These are phyloP conservation scores for Rhodamnia argentea DNA, from an alignment of 345 rosid species.

Conservation along the genomic window DNA sequence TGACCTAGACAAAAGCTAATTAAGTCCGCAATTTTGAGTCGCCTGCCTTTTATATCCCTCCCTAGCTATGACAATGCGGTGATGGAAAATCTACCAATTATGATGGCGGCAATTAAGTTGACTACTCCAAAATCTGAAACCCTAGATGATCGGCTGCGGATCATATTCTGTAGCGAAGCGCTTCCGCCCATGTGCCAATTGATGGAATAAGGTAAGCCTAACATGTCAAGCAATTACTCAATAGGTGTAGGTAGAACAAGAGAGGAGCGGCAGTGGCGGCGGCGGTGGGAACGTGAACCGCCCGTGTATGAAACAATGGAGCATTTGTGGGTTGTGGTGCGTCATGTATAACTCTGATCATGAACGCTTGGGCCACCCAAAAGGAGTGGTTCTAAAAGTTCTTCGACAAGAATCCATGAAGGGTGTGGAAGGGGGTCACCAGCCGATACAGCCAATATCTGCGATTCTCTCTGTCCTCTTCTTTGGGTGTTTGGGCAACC, in stretches of 20 bases:
- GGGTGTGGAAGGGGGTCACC: neutral
- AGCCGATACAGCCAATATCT: neutral
- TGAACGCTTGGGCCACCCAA: neutral
- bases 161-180: neutral
- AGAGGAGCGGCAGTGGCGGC: neutral
- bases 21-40: neutral
- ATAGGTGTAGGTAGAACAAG: neutral
- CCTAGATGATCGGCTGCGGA: too few relatives aligned
- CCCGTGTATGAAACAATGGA: neutral
- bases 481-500: neutral
- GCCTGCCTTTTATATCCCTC: neutral
- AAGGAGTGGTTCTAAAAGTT: neutral
- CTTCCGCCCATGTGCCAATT: neutral
- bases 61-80: neutral
- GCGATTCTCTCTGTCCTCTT: neutral
- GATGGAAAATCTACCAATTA: neutral
- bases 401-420: neutral
- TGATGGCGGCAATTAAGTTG: neutral
- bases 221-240: neutral
- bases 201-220: neutral
- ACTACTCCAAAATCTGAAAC: neutral
- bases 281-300: neutral
- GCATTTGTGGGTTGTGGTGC: fast-evolving
- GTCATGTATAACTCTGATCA: neutral
- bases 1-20: too few relatives aligned